Conservation (phyloP, 1,139 yeast genomes). For the Sugiyamaella castrensis region DNA sequence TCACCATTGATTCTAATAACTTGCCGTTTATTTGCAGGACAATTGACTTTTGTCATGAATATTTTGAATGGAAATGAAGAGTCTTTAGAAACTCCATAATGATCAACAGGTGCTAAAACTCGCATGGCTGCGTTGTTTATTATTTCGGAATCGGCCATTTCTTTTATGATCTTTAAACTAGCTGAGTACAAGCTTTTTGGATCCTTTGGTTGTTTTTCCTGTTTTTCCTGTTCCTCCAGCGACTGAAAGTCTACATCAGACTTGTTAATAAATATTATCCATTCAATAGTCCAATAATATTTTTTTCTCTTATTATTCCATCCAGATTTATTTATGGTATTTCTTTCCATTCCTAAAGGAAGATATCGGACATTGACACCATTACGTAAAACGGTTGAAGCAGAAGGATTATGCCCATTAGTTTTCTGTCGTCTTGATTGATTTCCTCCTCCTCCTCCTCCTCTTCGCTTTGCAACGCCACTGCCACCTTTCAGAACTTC, state of each 20-base stretch:
- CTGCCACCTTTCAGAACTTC: conserved; percentile 27
- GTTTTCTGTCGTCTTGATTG: background rate
- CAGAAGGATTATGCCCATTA: background rate
- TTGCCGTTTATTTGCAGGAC: conserved; percentile 24
- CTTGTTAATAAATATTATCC: conserved; percentile 46
- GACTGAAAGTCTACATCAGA: background rate
- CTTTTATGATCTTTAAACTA: background rate
- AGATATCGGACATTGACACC: conserved; percentile 53
- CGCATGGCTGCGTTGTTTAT: conserved; percentile 10
- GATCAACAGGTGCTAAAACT: background rate
- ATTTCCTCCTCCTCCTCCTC: conserved; percentile 6
- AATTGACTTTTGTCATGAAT: conserved; percentile 25
- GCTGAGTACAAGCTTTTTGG: too few relatives aligned
- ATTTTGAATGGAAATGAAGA: background rate
- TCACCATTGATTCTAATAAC: conserved; percentile 23
- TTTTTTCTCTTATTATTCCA: conserved; percentile 64
- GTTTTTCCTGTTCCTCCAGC: too few relatives aligned
- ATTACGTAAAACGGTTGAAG: conserved; percentile 29
- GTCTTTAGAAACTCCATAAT: background rate
- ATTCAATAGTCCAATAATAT: conserved; percentile 79
- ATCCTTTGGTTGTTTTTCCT: background rate
- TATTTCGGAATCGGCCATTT: conserved; percentile 13
- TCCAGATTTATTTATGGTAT: conserved; percentile 63
- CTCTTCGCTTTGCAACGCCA: conserved; percentile 4
- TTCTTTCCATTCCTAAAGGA: conserved; percentile 77